Evolutionary conservation across 2,329 filamentous ascomycete species (phyloP), one percentile per base, ranked within the genome.

Genomic region (Cordyceps cicadae): DNA sequence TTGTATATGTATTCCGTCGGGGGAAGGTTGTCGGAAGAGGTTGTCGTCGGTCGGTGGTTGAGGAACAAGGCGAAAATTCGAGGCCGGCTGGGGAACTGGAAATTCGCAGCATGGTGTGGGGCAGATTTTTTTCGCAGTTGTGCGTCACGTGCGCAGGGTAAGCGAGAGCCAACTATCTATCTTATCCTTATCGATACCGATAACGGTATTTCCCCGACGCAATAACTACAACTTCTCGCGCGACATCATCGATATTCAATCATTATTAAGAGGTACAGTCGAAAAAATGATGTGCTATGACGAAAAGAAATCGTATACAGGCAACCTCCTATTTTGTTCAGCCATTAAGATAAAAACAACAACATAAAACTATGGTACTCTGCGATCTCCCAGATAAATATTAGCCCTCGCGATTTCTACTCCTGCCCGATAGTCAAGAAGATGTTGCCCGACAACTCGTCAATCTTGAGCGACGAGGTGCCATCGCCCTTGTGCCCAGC

Each of bases 1-100:
- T 86, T 73, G 71, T 75, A 64, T 63, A 65, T 69, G 67, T 60
- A 57, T 58, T 58, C 54, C 60, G 53, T 61, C 60, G 54, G 53
- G 50, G 32, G 32, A 37, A 67, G 69, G 66, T 70, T 67, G 65
- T 67, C 62, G 66, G 50, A 52, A 45, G 56, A 59, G 51, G 63
- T 67, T 64, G 67, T 67, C 64, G 66, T 66, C 64, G 64, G 64
- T 70, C 67, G 67, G 65, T 68, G 66, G 63, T 69, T 67, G 67
- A 63, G 7, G 68, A 67, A 69, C 72, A 37, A 14, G 34, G 34
- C 34, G 34, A 37, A 37, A 45, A 37, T 34, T 52, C 45, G 52
- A 17, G 29, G 46, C 37, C 8, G 26, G 12, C 14, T 19, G 32
- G 59, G 37, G 11, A 51, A 52, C 26, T 57, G 19, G 49, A 61